These are phyloP conservation scores for Angophora floribunda DNA, from an alignment of 345 rosid genomes.

Conservation along the genomic window DNA sequence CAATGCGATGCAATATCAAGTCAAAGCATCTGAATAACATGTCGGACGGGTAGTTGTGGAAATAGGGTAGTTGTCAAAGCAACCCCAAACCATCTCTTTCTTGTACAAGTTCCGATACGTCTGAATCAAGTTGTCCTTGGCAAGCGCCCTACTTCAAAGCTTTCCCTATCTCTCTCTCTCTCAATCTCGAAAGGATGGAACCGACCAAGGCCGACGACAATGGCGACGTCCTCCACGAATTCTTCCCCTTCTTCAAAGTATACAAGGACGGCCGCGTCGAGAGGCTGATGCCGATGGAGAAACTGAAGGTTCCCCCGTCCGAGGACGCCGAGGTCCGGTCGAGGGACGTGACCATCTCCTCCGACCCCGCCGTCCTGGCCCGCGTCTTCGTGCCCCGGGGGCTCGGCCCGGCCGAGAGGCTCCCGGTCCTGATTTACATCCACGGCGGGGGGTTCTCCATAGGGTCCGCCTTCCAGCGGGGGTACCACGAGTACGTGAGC, in stretches of 20 bases:
- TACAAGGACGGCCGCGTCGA: slow-evolving; percentile 1
- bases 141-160: neutral
- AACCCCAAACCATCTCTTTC: neutral
- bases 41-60: neutral
- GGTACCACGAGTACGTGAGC: slow-evolving; percentile 11
- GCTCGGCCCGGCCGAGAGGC: neutral
- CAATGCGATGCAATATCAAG: neutral
- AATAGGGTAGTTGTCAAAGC: neutral
- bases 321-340: slow-evolving; percentile 7
- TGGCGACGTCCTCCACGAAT: neutral
- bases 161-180: neutral
- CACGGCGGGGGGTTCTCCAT: slow-evolving; percentile 44
- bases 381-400: slow-evolving; percentile 21
- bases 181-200: neutral
- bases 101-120: neutral
- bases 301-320: neutral
- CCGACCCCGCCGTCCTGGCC: slow-evolving; percentile 4
- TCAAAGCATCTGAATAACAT: neutral
- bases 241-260: slow-evolving; percentile 1
- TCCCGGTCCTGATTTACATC: slow-evolving; percentile 4
- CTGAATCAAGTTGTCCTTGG: neutral
- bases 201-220: neutral
- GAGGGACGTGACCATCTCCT: slow-evolving; percentile 21
- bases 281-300: neutral
- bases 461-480: slow-evolving; percentile 23